These are phyloP conservation scores for Solanum commersonii DNA, from an alignment of 257 asterid genomes.

Conservation along the genomic window DNA sequence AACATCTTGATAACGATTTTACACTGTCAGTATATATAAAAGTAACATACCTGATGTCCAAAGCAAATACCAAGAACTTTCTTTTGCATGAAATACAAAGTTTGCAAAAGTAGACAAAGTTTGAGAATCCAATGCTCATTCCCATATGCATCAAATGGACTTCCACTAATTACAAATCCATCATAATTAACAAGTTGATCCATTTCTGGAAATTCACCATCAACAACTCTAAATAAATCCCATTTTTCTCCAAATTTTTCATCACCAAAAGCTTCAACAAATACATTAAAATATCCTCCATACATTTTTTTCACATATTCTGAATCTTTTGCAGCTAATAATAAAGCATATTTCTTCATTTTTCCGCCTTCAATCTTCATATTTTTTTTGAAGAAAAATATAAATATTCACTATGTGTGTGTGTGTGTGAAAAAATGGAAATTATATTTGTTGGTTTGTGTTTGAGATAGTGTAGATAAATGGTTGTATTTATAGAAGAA, in stretches of 20 bases:
- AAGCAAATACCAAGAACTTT: slow-evolving; percentile 74
- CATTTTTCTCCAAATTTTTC: slow-evolving; percentile 44
- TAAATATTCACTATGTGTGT: neutral
- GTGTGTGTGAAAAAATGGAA: neutral
- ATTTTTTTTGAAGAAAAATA: neutral
- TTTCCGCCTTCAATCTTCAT: slow-evolving; percentile 25
- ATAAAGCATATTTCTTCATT: slow-evolving; percentile 31
- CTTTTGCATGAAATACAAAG: slow-evolving; percentile 40
- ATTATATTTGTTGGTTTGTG: neutral
- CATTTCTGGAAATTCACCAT: slow-evolving; percentile 43
- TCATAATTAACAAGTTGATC: slow-evolving; percentile 33
- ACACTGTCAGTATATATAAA: neutral
- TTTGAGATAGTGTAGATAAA: neutral
- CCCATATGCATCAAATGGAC: slow-evolving; percentile 61
- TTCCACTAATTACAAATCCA: slow-evolving; percentile 63
- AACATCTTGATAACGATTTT: neutral
- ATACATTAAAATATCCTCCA: slow-evolving; percentile 56
- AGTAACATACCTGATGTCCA: slow-evolving; percentile 48
- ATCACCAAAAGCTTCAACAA: slow-evolving; percentile 38
- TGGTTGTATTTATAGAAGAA: neutral
- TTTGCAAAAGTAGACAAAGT: slow-evolving; percentile 42
- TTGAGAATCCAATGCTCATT: slow-evolving; percentile 44
- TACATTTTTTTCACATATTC: slow-evolving; percentile 48
- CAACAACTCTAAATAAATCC: slow-evolving; percentile 53
- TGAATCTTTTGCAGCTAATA: slow-evolving; percentile 46